phyloP scores from a whole-genome alignment of 306 rosid species.

The Cucumis cinereus region DNA sequence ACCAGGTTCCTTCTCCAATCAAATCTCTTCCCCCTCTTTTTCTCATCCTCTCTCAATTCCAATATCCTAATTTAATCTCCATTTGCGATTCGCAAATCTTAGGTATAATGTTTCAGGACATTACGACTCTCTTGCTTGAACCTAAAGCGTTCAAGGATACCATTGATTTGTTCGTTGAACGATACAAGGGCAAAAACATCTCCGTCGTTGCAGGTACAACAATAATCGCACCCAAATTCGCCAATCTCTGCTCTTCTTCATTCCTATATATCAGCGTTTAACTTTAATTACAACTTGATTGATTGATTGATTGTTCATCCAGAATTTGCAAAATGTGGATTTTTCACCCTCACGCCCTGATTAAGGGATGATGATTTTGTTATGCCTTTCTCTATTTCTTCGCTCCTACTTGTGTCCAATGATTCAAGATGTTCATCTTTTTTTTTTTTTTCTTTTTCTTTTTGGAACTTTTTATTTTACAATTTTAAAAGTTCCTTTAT shows the following conservation, averaged over 20 bases:
- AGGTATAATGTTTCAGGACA: constrained; percentile 96
- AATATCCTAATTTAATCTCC: no score
- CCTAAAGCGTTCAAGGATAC: constrained; percentile 89
- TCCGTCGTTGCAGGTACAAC: constrained; percentile 91
- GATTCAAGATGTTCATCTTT: not conserved
- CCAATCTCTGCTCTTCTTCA: not conserved
- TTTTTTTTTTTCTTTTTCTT: not conserved
- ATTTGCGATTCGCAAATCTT: constrained; percentile 11
- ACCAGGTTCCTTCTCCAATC: constrained; percentile 30
- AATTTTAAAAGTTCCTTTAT: no score
- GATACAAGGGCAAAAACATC: constrained; percentile 78
- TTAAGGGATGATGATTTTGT: not conserved
- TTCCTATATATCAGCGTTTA: no score
- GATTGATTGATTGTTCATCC: constrained; percentile 27
- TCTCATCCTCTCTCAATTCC: no score
- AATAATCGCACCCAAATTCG: not conserved
- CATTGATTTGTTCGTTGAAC: constrained; percentile 79
- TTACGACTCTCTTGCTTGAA: constrained; percentile 78
- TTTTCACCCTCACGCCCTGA: constrained; percentile 13
- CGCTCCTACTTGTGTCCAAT: not conserved
- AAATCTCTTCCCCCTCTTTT: not conserved
- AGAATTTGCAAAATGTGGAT: constrained; percentile 21
- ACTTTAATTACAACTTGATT: constrained; percentile 10
- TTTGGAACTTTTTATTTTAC: no score
- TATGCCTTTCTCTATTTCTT: not conserved